Evolutionary conservation across 805 yeast genomes (phyloP), one percentile per base, ranked within the genome.

Genomic region (Tetrapisispora nanseiensis): DNA sequence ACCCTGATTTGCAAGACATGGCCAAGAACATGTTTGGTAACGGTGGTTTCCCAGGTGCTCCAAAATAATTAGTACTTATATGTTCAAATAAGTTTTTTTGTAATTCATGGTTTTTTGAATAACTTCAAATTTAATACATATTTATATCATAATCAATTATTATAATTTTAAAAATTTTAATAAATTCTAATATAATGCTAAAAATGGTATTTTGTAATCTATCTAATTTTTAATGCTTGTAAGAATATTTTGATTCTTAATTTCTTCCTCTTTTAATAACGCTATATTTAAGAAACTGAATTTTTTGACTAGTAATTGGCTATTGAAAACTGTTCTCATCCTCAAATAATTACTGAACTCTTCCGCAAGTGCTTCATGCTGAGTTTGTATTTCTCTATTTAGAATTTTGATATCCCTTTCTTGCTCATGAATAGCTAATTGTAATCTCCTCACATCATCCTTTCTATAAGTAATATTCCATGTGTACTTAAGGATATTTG

Each of bases 1-100:
- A 86, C 62, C 95, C 95, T 42, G 76, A 78, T 70, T 66, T 86
- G 35, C 78, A 71, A 61, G 75, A 80, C 49, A 66, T 82, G 76
- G 92, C 89, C 27, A 72, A 68, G 44, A 81, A 71, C 54, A 79
- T 86, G 57, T 73, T 80, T 74, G 82, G 84, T 38, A 75, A 76
- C 26, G 61, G 62, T 40, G 62, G 61, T 31, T 46, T 50, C 30
- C 45, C 45, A 22, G 39, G 36, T 29, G 35, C 39, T 28, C 34
- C 37, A 20, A n/a, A 26, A 27, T 28, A 27, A 33, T 19, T 20
- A 21, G 13, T 33, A 13, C 16, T 29, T 15, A 20, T 22, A 33
- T 22, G 37, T 15, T 21, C 15, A 33, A 21, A 21, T 22, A 21
- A 22, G 15, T 33, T 13, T 33, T 29, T 29, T 29, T 15, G 3